Conservation (phyloP, 768 basidiomycete species). For the Lentinus tigrinus region DNA sequence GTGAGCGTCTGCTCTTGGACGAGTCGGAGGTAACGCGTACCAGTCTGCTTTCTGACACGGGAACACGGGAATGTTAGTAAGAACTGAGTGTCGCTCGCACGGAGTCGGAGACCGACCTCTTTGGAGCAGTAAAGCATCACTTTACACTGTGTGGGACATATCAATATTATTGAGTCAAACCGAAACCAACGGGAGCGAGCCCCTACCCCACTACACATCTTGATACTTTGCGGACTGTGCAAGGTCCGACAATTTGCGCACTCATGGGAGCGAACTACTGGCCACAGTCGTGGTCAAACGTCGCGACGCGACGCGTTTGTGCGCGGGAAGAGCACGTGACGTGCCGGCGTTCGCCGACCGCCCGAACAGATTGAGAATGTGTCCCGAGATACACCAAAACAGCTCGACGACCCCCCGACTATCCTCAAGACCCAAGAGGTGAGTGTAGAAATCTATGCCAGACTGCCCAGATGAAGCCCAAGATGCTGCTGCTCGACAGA, state of each 20-base stretch:
- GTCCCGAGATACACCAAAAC: slow-evolving; percentile 5
- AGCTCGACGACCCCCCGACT: slow-evolving; percentile 25
- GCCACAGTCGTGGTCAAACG: not conserved
- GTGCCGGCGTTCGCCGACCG: not conserved
- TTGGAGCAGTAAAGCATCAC: slow-evolving; percentile 14
- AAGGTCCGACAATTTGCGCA: slow-evolving; percentile 4
- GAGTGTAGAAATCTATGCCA: slow-evolving; percentile 18
- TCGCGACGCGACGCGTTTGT: not conserved
- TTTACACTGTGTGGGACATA: slow-evolving; percentile 10
- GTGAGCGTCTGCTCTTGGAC: not conserved
- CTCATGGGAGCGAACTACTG: not conserved
- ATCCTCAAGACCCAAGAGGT: slow-evolving; percentile 33
- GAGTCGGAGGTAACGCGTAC: not conserved
- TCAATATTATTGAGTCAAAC: too few relatives aligned
- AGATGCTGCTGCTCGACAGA: slow-evolving; percentile 1
- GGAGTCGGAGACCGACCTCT: not conserved
- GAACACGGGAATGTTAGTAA: not conserved
- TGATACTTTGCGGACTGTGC: not conserved
- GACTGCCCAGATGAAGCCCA: slow-evolving; percentile 10
- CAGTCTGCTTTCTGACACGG: slow-evolving; percentile 13
- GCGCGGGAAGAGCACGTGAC: not conserved
- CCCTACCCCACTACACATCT: slow-evolving; percentile 15
- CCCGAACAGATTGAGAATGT: slow-evolving; percentile 1
- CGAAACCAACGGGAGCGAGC: too few relatives aligned
- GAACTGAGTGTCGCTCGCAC: not conserved